A percentile compares a stretch with the other conserved stretches of the same genome.
phyloP scores from a whole-genome alignment of 169 alveolate species.

The Cyclospora cayetanensis region DNA sequence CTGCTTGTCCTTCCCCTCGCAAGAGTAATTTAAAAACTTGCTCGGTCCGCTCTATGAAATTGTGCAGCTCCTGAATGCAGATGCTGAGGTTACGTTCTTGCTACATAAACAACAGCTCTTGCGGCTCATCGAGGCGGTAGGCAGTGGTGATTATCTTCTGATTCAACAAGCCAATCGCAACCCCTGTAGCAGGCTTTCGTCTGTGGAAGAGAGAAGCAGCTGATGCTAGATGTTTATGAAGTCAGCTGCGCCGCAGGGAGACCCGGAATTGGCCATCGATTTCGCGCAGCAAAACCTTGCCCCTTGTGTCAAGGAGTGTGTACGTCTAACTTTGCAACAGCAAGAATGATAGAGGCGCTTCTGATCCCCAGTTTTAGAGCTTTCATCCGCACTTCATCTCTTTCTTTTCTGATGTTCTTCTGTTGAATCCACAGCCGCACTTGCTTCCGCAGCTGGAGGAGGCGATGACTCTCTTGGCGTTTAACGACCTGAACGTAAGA shows the following conservation, averaged over 20 bases:
- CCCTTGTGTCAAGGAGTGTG: constrained; percentile 71
- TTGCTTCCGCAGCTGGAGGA: constrained; percentile 71
- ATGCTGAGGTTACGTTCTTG: constrained; percentile 68
- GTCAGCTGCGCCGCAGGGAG: constrained; percentile 44
- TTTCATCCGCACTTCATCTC: no score
- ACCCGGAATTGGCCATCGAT: constrained; percentile 62
- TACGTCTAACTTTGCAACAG: background rate
- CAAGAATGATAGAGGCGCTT: background rate
- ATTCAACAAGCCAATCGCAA: background rate
- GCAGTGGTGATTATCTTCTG: background rate
- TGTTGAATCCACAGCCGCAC: constrained; percentile 52
- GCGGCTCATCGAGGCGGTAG: constrained; percentile 61
- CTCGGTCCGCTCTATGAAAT: no score
- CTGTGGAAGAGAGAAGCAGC: background rate
- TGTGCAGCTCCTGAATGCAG: constrained; percentile 56
- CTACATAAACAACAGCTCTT: constrained; percentile 72
- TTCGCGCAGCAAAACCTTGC: constrained; percentile 72
- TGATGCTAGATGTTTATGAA: background rate
- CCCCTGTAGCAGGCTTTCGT: background rate
- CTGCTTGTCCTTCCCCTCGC: no score
- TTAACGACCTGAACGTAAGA: constrained; percentile 70
- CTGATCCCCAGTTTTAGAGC: no score
- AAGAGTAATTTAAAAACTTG: no score
- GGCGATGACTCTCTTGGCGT: constrained; percentile 72
- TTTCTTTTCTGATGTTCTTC: background rate